These are phyloP conservation scores for Fusarium sp. DNA, from an alignment of 2,329 filamentous ascomycete genomes.

Conservation along the genomic window DNA sequence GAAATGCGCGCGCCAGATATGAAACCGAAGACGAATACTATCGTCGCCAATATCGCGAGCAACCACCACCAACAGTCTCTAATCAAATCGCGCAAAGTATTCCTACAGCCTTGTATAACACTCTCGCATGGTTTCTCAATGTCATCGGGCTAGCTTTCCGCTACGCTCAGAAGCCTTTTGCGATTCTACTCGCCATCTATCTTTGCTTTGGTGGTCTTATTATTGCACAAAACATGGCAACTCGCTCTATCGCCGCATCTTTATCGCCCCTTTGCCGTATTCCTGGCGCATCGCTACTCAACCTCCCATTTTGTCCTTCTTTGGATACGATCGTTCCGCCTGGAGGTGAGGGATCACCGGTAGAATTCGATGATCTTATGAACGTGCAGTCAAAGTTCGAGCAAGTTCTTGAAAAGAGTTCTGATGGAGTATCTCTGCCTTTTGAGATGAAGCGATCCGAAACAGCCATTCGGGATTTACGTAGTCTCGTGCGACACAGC, in stretches of 20 bases:
- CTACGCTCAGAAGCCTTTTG: conserved; percentile 74
- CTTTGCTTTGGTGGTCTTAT: conserved; percentile 70
- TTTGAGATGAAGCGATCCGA: conserved; percentile 85
- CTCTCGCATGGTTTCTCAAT: conserved; percentile 64
- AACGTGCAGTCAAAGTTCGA: conserved; percentile 81
- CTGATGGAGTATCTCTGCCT: conserved; percentile 75
- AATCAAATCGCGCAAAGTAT: conserved; percentile 53
- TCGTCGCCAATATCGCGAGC: conserved; percentile 19
- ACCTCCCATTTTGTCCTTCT: conserved; percentile 72
- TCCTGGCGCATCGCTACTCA: conserved; percentile 71
- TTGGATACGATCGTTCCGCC: conserved; percentile 45
- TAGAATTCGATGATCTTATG: conserved; percentile 82
- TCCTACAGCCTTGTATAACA: conserved; percentile 55
- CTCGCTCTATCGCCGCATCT: conserved; percentile 69
- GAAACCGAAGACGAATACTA: conserved; percentile 35
- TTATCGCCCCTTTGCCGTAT: conserved; percentile 78
- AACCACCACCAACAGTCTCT: conserved; percentile 38
- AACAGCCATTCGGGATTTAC: conserved; percentile 78
- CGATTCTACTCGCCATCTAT: conserved; percentile 71
- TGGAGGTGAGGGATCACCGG: conserved; percentile 43
- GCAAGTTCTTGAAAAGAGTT: conserved; percentile 76
- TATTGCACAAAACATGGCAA: conserved; percentile 71
- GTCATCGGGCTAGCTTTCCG: conserved; percentile 70
- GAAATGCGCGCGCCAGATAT: conserved; percentile 29
- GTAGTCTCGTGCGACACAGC: conserved; percentile 78